phyloP scores from a whole-genome alignment of 148 eudicot species.

The Silene uniflora region DNA sequence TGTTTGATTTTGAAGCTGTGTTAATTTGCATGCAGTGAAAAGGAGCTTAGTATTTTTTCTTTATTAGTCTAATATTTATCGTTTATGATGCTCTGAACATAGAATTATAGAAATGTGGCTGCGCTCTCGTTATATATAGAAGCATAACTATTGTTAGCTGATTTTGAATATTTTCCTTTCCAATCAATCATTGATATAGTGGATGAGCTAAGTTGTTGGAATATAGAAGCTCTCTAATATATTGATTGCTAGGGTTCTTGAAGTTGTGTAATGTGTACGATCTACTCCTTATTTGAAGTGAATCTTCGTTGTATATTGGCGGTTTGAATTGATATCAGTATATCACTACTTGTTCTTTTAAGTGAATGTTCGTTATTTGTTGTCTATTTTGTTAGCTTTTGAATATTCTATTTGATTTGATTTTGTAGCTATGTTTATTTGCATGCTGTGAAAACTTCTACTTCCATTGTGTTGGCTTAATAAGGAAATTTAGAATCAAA shows the following conservation, averaged over 20 bases:
- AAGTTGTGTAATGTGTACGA: neutral
- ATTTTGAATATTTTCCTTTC: neutral
- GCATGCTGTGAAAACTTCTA: neutral
- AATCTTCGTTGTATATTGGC: neutral
- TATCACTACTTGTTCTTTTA: neutral
- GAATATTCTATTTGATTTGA: neutral
- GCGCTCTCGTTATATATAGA: neutral
- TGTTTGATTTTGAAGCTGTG: neutral
- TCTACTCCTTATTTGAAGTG: neutral
- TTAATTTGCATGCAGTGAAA: neutral
- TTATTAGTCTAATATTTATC: neutral
- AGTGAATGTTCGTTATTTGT: neutral
- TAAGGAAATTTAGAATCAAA: neutral
- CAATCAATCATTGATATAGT: neutral
- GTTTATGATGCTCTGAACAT: neutral
- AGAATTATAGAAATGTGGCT: neutral
- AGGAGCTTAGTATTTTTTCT: neutral
- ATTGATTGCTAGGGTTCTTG: neutral
- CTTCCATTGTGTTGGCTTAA: neutral
- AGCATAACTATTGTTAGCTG: neutral
- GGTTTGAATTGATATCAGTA: neutral
- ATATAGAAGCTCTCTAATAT: neutral
- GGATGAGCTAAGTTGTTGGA: neutral
- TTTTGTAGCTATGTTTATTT: neutral
- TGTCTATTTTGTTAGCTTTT: neutral